phyloP scores from a whole-genome alignment of 352 stramenopile genomes.

The Elongisporangium anandrum region DNA sequence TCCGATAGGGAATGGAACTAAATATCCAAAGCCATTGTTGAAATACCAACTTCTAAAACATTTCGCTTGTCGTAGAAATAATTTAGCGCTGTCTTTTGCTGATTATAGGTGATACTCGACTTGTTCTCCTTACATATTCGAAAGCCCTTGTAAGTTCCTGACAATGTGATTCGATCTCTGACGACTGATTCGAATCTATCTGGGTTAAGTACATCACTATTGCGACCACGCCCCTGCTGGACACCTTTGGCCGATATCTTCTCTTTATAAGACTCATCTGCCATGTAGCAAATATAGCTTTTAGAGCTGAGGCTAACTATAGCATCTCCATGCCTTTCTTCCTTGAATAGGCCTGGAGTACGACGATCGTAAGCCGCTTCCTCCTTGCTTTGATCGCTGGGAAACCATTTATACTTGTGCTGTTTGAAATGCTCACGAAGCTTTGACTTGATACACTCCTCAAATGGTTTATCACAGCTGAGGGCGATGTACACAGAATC shows the following conservation, averaged over 20 bases:
- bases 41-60: slow-evolving; percentile 18
- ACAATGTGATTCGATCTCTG: slow-evolving; percentile 16
- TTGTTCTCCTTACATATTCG: slow-evolving; percentile 16
- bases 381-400: slow-evolving; percentile 8
- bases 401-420: slow-evolving; percentile 14
- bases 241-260: slow-evolving; percentile 22
- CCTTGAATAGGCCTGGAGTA: slow-evolving; percentile 16
- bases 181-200: slow-evolving; percentile 16
- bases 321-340: slow-evolving; percentile 16
- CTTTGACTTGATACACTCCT: slow-evolving; percentile 15
- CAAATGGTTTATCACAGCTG: slow-evolving; percentile 11
- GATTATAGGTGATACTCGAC: slow-evolving; percentile 22
- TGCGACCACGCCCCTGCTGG: slow-evolving; percentile 8
- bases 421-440: slow-evolving; percentile 11
- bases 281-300: slow-evolving; percentile 23
- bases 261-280: too few species aligned
- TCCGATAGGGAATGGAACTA: too few species aligned
- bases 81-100: slow-evolving; percentile 14
- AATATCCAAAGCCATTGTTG: too few species aligned
- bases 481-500: slow-evolving; percentile 16
- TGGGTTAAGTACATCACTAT: slow-evolving; percentile 14
- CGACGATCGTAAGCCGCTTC: slow-evolving; percentile 5
- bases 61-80: slow-evolving; percentile 28
- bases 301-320: slow-evolving; percentile 16
- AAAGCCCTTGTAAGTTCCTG: slow-evolving; percentile 24